Percentiles rank a stretch among this genome's conserved stretches.
phyloP scores from a whole-genome alignment of 345 rosid species.

The Populus nigra region DNA sequence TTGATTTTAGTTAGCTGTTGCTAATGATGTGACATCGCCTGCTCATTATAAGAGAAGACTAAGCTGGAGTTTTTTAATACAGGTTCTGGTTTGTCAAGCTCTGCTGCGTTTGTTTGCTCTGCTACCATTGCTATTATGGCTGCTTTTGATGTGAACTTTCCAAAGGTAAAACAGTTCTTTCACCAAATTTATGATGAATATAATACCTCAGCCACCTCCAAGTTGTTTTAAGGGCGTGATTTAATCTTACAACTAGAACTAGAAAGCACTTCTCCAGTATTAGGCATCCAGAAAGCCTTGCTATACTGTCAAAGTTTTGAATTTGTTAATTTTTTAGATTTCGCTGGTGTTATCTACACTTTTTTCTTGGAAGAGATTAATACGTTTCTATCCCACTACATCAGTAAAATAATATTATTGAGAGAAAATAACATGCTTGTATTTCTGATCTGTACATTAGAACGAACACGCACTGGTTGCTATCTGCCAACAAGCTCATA shows the following conservation, averaged over 20 bases:
- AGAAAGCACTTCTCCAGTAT: background rate
- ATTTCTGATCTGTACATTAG: background rate
- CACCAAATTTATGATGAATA: background rate
- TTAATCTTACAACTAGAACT: background rate
- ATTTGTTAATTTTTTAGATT: background rate
- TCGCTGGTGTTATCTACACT: background rate
- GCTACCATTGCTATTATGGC: slow-evolving; percentile 95
- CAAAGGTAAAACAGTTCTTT: slow-evolving; percentile 52
- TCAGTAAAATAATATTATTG: background rate
- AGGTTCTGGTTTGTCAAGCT: slow-evolving; percentile 97
- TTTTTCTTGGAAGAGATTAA: background rate
- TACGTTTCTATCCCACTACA: background rate
- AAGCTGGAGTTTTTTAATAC: slow-evolving; percentile 5
- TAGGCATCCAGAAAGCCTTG: background rate
- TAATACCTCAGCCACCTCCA: background rate
- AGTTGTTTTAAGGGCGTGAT: background rate
- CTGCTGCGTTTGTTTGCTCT: slow-evolving; percentile 96
- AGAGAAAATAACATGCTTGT: background rate
- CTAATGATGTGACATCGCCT: background rate
- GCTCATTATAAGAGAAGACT: background rate
- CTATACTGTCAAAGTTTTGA: background rate
- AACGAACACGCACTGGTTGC: background rate
- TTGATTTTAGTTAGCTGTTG: background rate
- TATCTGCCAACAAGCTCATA: background rate
- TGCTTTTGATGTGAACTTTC: slow-evolving; percentile 55